phyloP scores from a whole-genome alignment of 2,329 filamentous ascomycete species.

The Ophiostoma triangulosporum region DNA sequence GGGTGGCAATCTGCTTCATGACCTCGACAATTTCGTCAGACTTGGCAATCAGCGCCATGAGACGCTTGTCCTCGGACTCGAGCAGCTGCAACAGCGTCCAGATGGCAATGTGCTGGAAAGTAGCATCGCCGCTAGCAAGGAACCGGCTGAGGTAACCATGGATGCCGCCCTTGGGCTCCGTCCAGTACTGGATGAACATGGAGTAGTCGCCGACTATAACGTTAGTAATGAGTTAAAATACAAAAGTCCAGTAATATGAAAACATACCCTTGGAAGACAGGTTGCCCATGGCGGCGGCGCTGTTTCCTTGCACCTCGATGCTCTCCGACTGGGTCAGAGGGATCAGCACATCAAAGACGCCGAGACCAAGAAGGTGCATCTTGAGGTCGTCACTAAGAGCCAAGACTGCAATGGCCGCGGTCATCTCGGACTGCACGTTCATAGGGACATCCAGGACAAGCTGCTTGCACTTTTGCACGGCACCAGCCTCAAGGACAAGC shows the following conservation, averaged over 20 bases:
- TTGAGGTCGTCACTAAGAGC: conserved; percentile 94
- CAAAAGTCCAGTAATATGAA: neutral
- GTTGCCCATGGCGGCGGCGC: conserved; percentile 88
- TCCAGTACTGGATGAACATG: conserved; percentile 92
- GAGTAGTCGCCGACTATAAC: conserved; percentile 79
- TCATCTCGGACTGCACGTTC: conserved; percentile 97
- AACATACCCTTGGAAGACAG: conserved; percentile 82
- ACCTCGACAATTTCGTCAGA: conserved; percentile 85
- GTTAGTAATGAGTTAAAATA: neutral
- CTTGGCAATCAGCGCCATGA: conserved; percentile 80
- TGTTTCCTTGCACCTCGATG: conserved; percentile 97
- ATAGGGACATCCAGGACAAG: conserved; percentile 85
- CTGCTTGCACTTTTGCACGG: conserved; percentile 97
- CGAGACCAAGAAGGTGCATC: conserved; percentile 74
- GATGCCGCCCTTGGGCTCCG: conserved; percentile 81
- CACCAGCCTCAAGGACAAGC: conserved; percentile 88
- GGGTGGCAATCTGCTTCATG: conserved; percentile 83
- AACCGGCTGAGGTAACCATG: conserved; percentile 91
- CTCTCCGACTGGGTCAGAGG: conserved; percentile 89
- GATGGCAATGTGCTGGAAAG: conserved; percentile 97
- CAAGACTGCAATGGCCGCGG: conserved; percentile 92
- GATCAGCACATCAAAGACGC: conserved; percentile 92
- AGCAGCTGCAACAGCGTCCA: conserved; percentile 94
- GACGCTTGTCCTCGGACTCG: conserved; percentile 80
- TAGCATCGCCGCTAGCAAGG: conserved; percentile 84